These are phyloP conservation scores for Camellia japonica DNA, from an alignment of 148 eudicot species.

Conservation along the genomic window DNA sequence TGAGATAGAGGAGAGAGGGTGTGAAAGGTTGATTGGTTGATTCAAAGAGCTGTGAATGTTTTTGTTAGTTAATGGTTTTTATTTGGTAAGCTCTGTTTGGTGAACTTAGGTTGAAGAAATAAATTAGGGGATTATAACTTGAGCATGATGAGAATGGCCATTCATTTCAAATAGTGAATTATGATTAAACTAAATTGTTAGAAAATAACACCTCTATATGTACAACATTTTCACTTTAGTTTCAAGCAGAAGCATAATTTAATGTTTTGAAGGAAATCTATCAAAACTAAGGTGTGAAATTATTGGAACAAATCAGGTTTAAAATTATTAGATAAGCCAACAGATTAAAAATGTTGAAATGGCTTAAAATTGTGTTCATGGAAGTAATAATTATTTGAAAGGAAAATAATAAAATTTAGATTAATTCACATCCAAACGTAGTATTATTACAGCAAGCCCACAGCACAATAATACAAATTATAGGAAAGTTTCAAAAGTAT, in stretches of 20 bases:
- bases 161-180: not conserved
- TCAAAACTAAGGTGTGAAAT: constrained; percentile 53
- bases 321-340: constrained; percentile 8
- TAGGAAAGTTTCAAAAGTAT: not conserved
- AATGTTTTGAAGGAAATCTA: constrained; percentile 60
- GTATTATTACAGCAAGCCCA: not conserved
- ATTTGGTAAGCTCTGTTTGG: no score
- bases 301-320: not conserved
- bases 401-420: not conserved
- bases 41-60: no score
- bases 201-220: not conserved
- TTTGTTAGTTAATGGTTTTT: no score
- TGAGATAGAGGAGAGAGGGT: no score
- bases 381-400: not conserved
- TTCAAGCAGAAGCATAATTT: constrained; percentile 11
- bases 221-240: not conserved
- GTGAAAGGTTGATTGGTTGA: no score
- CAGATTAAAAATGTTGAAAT: not conserved
- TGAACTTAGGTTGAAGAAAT: no score
- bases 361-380: not conserved
- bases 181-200: not conserved
- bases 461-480: not conserved
- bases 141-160: not conserved
- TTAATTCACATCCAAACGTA: not conserved
- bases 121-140: not conserved